Evolutionary conservation across 495 filamentous ascomycete species (phyloP), one percentile per base, ranked within the genome.

Genomic region (Amphirosellinia nigrospora): DNA sequence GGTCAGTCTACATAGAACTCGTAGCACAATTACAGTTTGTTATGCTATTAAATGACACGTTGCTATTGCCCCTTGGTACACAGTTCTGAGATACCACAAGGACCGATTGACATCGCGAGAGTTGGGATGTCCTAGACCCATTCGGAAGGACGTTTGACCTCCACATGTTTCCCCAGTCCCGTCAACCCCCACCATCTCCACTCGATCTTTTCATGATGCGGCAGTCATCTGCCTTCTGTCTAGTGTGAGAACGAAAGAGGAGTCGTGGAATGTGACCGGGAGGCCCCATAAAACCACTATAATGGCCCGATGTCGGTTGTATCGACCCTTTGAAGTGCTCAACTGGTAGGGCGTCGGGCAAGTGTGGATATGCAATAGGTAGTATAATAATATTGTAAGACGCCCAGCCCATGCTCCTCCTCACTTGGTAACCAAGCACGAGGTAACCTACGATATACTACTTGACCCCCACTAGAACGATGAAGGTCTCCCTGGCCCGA

Each of bases 131-230:
- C 15, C 13, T 62, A 61, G 39, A 32, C 60, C 45, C n/a, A 53
- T 65, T 28, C 46, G 46, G 63, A 41, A 39, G 46, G 38, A 32
- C 60, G 23, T 53, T 41, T 52, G 63, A 46, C 63, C 63, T 65
- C 63, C 46, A 65, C 63, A 65, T 65, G 26, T 34, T 53, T 53
- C 46, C 46, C 48, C 64, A 45, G 9, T 26, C 53, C 52, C 26
- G 21, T 28, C n/a, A 59, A 30, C 64, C 64, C 65, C 65, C 48
- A 65, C 63, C 39, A 45, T 56, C 50, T 59, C 65, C 65, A 68
- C 65, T 26, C 3, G 34, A 66, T 43, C 38, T 23, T 23, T 41
- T 46, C 64, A 11, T 28, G 41, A 48, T 30, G 38, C 41, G 32
- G 41, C 21, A 61, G 66, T 61, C 53, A 68, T 48, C 55, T 50